Conservation (phyloP, 192 early-diverging fungal genomes). For the Mortierella alpina region DNA sequence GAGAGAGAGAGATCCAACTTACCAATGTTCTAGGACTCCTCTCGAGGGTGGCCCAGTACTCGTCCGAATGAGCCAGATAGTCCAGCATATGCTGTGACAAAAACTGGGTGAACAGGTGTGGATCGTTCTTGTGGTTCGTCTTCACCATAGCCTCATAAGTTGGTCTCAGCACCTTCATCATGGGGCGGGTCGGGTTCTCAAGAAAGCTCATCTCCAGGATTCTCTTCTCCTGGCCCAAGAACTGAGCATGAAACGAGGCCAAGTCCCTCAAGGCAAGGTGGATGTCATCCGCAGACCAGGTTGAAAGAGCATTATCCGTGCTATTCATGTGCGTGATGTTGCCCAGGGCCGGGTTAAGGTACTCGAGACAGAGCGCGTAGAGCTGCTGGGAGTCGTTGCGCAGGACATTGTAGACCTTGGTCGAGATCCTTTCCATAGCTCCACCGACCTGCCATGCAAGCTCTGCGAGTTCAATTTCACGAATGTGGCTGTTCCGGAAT, state of each 20-base stretch:
- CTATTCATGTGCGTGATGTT: constrained; percentile 52
- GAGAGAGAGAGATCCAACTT: constrained; percentile 1
- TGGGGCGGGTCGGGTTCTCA: constrained; percentile 38
- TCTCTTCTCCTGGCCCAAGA: constrained; percentile 29
- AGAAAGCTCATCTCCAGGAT: constrained; percentile 37
- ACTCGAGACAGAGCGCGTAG: constrained; percentile 49
- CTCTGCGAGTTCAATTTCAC: constrained; percentile 45
- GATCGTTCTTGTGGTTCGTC: constrained; percentile 32
- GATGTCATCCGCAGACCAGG: constrained; percentile 36
- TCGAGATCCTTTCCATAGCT: constrained; percentile 37
- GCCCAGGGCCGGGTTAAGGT: constrained; percentile 22
- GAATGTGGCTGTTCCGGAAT: constrained; percentile 49
- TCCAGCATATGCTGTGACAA: constrained; percentile 33
- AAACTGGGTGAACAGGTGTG: constrained; percentile 17
- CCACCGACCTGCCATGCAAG: constrained; percentile 36
- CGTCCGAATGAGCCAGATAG: constrained; percentile 35
- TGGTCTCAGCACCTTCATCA: constrained; percentile 34
- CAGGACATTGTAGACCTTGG: constrained; percentile 52
- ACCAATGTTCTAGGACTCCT: constrained; percentile 43
- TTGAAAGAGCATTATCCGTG: constrained; percentile 15
- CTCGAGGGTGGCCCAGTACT: constrained; percentile 39
- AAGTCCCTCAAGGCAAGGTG: constrained; percentile 32
- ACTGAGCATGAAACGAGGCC: constrained; percentile 48
- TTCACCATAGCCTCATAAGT: constrained; percentile 44
- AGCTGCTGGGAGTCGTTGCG: constrained; percentile 46